Percentiles rank a stretch among this genome's conserved stretches.
Conservation (phyloP, 495 filamentous ascomycete species). For the Clavariopsis aquatica region DNA sequence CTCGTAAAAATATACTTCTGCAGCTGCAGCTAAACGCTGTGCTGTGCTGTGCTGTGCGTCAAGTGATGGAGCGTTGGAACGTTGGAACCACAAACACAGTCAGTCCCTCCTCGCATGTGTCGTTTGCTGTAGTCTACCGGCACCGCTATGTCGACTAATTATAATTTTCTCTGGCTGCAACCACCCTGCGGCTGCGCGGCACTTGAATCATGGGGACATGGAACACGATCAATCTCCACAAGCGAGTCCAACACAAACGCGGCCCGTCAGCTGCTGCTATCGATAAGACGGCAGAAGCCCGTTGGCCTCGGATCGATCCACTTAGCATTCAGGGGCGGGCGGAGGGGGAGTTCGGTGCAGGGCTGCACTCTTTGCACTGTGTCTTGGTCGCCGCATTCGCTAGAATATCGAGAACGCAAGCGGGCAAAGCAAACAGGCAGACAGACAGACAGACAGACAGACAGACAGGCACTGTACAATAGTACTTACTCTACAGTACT, state of each 20-base stretch:
- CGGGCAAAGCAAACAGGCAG: slow-evolving; percentile 12
- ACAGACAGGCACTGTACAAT: too few species aligned
- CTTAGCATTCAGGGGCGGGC: slow-evolving; percentile 15
- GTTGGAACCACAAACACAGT: too few species aligned
- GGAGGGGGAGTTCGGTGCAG: neutral
- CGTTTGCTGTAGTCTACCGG: too few species aligned
- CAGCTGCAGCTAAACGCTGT: neutral
- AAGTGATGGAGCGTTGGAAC: too few species aligned
- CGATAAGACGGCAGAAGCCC: neutral
- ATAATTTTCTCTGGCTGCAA: too few species aligned
- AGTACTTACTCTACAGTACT: too few species aligned
- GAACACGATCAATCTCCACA: slow-evolving; percentile 1
- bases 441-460: too few species aligned
- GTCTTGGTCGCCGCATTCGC: neutral
- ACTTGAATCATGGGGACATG: neutral
- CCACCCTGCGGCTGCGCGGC: neutral
- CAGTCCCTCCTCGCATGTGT: too few species aligned
- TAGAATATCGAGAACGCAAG: too few species aligned
- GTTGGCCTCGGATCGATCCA: slow-evolving; percentile 1
- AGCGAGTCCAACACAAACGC: neutral
- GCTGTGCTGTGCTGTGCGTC: too few species aligned
- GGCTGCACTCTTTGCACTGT: neutral
- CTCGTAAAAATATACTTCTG: neutral
- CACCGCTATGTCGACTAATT: too few species aligned
- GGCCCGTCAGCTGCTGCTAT: slow-evolving; percentile 7